Conservation (phyloP, 78 protist genomes). For the Cavenderia fasciculata region DNA sequence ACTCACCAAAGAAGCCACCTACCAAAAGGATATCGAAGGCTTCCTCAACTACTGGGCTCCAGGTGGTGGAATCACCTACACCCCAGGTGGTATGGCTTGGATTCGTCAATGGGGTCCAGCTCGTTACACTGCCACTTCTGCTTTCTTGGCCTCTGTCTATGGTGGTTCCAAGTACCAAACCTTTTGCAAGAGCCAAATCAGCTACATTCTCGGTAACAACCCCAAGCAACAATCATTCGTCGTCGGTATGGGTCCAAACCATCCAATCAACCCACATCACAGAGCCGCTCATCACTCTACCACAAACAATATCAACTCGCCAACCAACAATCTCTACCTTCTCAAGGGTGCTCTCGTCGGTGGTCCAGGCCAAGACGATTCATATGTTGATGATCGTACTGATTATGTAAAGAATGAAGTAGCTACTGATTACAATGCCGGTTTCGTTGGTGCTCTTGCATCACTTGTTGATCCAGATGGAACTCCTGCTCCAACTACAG, state of each 20-base stretch:
- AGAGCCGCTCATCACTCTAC: slow-evolving; percentile 71
- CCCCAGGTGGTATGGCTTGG: slow-evolving; percentile 81
- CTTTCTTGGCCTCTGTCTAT: slow-evolving; percentile 37
- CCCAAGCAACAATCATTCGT: slow-evolving; percentile 45
- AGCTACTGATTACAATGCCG: slow-evolving; percentile 79
- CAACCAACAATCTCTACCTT: slow-evolving; percentile 24
- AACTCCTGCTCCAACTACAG: not conserved
- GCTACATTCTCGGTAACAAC: slow-evolving; percentile 48
- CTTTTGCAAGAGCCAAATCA: slow-evolving; percentile 21
- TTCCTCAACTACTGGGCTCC: slow-evolving; percentile 54
- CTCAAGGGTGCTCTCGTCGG: slow-evolving; percentile 75
- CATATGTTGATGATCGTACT: slow-evolving; percentile 44
- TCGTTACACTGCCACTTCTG: slow-evolving; percentile 56
- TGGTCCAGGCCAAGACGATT: slow-evolving; percentile 73
- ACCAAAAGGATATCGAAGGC: slow-evolving; percentile 13
- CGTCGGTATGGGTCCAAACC: slow-evolving; percentile 53
- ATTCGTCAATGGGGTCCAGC: slow-evolving; percentile 72
- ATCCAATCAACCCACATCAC: slow-evolving; percentile 74
- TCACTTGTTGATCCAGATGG: not conserved
- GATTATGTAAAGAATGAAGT: slow-evolving; percentile 75
- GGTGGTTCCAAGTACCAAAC: slow-evolving; percentile 3
- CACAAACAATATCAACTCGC: slow-evolving; percentile 47
- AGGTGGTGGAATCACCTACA: slow-evolving; percentile 58
- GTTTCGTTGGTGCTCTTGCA: slow-evolving; percentile 68
- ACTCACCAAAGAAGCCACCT: slow-evolving; percentile 1